Evolutionary conservation across 2,329 filamentous ascomycete species (phyloP), one percentile per base, ranked within the genome.

Genomic region (Dactylellina leptospora): DNA sequence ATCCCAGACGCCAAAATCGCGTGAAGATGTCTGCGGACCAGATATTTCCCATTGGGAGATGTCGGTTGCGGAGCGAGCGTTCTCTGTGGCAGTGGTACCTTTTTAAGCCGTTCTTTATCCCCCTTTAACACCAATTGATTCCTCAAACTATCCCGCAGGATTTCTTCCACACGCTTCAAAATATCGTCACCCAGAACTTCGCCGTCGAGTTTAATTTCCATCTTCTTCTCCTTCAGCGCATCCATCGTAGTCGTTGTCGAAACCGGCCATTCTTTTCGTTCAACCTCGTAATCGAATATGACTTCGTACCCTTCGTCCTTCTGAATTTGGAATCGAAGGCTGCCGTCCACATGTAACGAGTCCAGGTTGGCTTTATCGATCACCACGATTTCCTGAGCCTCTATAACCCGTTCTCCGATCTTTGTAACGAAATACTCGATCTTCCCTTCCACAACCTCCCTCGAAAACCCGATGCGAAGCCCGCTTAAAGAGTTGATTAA

Each of bases 281-380:
- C 68, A 3, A 40, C 23, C 27, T 60, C 59, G 30, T 50, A 72
- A 45, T 72, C 68, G 27, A 72, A 44, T 18, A 72, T n/a, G 10
- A 72, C 25, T 18, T 72, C 68, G 22, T 58, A 72, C 4, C 68
- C 68, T 48, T 72, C 68, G 27, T 72, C 68, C 36, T 59, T 64
- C 13, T 25, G 53, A 2, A 54, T 63, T 16, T 58, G 44, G 38
- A 72, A 72, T 30, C 60, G 27, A n/a, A 62, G 28, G 5, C 45
- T 27, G n/a, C 60, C 68, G 33, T 64, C 68, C 11, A 64, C 51
- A 11, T 63, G 60, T 23, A 72, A 25, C 22, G 58, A 51, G 47
- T 72, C 68, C 4, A 72, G 38, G 20, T 63, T 63, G 4, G 27
- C 40, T 30, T 72, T 72, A 13, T 72, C 68, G 16, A 72, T 72